A percentile compares a stretch with the other conserved stretches of the same genome.
Conservation (phyloP, 106 monocot genomes). For the Dendrobium nobile region DNA sequence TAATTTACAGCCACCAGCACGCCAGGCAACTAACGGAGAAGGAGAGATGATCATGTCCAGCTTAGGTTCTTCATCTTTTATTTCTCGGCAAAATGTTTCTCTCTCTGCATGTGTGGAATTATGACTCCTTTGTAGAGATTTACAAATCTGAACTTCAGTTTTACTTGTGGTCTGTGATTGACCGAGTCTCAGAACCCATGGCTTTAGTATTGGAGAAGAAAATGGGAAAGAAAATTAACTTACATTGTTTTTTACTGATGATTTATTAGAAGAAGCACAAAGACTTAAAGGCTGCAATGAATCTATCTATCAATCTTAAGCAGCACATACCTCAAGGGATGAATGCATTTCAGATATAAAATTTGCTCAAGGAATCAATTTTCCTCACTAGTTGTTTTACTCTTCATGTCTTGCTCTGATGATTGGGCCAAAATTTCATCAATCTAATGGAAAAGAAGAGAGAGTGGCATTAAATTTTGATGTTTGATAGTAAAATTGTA, state of each 20-base stretch:
- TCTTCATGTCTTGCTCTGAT: constrained; percentile 19
- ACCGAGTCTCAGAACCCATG: constrained; percentile 56
- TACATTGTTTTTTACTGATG: not conserved
- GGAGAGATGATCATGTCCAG: constrained; percentile 61
- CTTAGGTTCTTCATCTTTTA: constrained; percentile 7
- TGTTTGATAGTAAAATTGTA: not conserved
- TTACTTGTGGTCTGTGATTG: constrained; percentile 20
- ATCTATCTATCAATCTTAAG: not conserved
- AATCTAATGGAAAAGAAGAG: constrained; percentile 39
- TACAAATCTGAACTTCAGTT: not conserved
- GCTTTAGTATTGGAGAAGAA: constrained; percentile 23
- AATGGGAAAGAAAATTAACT: not conserved
- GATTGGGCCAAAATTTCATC: constrained; percentile 54
- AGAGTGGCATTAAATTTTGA: not conserved
- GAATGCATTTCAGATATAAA: constrained; percentile 49
- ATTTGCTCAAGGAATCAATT: constrained; percentile 49
- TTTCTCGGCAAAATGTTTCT: not conserved
- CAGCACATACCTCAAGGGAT: constrained; percentile 54
- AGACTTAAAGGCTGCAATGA: not conserved
- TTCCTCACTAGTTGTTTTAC: constrained; percentile 33
- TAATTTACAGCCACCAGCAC: constrained; percentile 33
- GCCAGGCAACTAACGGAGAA: constrained; percentile 87
- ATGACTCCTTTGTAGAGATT: not conserved
- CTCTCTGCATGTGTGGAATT: not conserved
- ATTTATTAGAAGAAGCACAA: not conserved